Percentiles rank a stretch among this genome's conserved stretches.
phyloP scores from a whole-genome alignment of 73 alveolate species.

The Paramecium biaurelia region DNA sequence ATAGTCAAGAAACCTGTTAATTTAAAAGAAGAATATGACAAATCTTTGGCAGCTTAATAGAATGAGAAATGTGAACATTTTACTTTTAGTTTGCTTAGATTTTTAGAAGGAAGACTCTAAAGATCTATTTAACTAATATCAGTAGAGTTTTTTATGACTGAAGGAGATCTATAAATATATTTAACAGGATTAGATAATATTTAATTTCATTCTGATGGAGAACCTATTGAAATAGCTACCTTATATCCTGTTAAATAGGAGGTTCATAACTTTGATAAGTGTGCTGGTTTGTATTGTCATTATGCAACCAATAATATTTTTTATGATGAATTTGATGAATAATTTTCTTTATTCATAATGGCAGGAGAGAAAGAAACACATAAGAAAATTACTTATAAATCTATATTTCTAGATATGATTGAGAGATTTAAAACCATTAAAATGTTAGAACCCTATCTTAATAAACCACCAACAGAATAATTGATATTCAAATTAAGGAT shows the following conservation, averaged over 20 bases:
- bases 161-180: slow-evolving; percentile 32
- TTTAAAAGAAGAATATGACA: slow-evolving; percentile 3
- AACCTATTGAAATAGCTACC: neutral
- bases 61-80: slow-evolving; percentile 43
- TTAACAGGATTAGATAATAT: slow-evolving; percentile 36
- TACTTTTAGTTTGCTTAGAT: slow-evolving; percentile 27
- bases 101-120: slow-evolving; percentile 40
- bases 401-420: slow-evolving; percentile 49
- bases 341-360: slow-evolving; percentile 50
- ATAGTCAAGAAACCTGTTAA: neutral
- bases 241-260: neutral
- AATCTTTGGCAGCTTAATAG: slow-evolving; percentile 43
- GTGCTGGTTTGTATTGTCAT: slow-evolving; percentile 58
- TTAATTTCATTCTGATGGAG: slow-evolving; percentile 42
- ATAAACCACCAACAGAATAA: slow-evolving; percentile 42
- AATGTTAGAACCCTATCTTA: neutral
- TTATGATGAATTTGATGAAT: slow-evolving; percentile 60
- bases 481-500: slow-evolving; percentile 57
- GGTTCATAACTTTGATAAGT: slow-evolving; percentile 32
- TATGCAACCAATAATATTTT: slow-evolving; percentile 48
- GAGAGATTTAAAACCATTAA: slow-evolving; percentile 58
- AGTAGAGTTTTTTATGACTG: slow-evolving; percentile 60
- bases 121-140: neutral
- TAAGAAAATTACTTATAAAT: slow-evolving; percentile 45
- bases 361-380: slow-evolving; percentile 41